Evolutionary conservation across 208 protist genomes (phyloP), one percentile per base, ranked within the genome.

Genomic region (Perkinsela sp.): DNA sequence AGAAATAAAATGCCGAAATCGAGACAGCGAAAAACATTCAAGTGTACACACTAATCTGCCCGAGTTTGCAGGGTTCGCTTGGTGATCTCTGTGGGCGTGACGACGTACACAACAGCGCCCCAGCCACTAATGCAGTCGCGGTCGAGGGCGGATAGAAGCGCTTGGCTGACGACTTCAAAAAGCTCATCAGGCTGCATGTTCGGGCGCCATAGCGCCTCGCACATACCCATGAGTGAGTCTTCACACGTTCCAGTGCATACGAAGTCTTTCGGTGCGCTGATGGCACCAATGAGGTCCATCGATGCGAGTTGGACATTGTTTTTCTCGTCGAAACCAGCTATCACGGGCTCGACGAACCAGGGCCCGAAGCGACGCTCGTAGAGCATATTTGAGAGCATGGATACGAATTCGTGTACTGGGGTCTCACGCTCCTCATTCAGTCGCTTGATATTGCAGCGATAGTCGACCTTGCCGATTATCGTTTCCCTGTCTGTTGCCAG

Each of bases 331-430:
- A 98, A 85, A 72, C 95, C 97, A 48, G 83, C 92, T 70, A 99
- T 90, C 28, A 99, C 87, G 15, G 95, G 95, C 79, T 97, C 92
- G 28, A 94, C 81, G 73, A 98, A 98, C 80, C 93, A 98, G 30
- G 94, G 94, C 22, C 94, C 93, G 71, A 98, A 99, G 72, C 96
- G 82, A 2, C 85, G 85, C 72, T 90, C 85, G 73, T 92, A 93
- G 32, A 93, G 77, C 81, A 93, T 86, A 31, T 88, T 87, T 16
- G 77, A 68, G 29, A 94, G 72, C 69, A 94, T 76, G 1, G 83
- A 70, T 0, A 80, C 73, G 32, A 91, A 80, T 15, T 85, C 83
- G 80, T 92, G 90, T 6, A 85, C 85, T 57, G 76, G 80, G 29
- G 92, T 89, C 1, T 91, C 77, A 15, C 89, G 84, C 73, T 93